Percentiles rank a stretch among this genome's conserved stretches.
phyloP scores from a whole-genome alignment of 495 filamentous ascomycete species.

The Apodospora peruviana region DNA sequence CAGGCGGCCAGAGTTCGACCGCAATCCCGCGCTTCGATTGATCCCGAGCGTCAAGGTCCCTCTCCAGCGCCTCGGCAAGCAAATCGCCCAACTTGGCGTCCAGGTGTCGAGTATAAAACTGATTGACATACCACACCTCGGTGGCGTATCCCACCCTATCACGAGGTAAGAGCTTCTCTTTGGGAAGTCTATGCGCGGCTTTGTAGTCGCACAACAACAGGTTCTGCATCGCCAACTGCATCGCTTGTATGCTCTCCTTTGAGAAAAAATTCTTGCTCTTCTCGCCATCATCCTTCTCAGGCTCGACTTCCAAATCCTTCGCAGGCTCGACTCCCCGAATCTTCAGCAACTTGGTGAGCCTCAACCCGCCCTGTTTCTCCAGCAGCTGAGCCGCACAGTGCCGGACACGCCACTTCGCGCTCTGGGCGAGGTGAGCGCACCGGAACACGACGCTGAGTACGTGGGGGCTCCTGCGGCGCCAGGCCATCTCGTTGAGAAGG shows the following conservation, averaged over 20 bases:
- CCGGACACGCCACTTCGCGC: slow-evolving; percentile 18
- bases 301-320: background rate
- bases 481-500: slow-evolving; percentile 27
- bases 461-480: slow-evolving; percentile 24
- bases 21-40: no score
- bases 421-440: slow-evolving; percentile 20
- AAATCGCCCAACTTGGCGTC: background rate
- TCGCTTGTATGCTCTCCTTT: background rate
- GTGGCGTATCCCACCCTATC: background rate
- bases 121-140: background rate
- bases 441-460: slow-evolving; percentile 33
- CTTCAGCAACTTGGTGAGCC: background rate
- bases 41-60: no score
- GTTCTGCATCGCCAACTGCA: background rate
- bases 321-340: background rate
- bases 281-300: background rate
- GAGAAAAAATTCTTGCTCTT: no score
- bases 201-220: background rate
- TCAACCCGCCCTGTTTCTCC: background rate
- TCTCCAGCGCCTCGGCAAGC: background rate
- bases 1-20: no score
- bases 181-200: background rate
- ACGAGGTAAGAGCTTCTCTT: background rate
- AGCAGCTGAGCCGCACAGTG: background rate
- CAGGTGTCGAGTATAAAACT: background rate